Percentiles rank a stretch among this genome's conserved stretches.
Conservation (phyloP, 202 grass and related monocot genomes). For the Carex sylvatica region DNA sequence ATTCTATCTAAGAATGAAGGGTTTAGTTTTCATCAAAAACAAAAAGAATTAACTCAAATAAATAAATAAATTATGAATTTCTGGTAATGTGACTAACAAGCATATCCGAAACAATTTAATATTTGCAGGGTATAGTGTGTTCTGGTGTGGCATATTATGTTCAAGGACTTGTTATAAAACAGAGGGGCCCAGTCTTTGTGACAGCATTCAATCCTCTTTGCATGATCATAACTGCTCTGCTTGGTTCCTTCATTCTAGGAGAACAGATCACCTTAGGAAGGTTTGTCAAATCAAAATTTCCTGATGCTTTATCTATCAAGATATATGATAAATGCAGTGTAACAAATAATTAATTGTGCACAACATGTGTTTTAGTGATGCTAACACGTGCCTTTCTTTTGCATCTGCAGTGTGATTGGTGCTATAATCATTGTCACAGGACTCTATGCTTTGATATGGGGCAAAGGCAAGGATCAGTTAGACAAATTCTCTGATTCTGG, state of each 20-base stretch:
- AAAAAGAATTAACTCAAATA: not conserved
- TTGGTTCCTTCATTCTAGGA: conserved; percentile 76
- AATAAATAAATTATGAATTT: not conserved
- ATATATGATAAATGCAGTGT: not conserved
- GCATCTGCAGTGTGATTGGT: conserved; percentile 50
- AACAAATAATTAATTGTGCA: not conserved
- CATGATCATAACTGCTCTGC: conserved; percentile 80
- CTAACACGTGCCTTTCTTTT: too few species aligned
- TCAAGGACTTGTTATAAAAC: conserved; percentile 68
- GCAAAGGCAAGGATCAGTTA: conserved; percentile 60
- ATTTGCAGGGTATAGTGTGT: conserved; percentile 70
- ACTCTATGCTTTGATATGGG: conserved; percentile 82
- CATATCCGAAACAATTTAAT: not conserved
- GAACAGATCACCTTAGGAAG: conserved; percentile 81
- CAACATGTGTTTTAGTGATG: not conserved
- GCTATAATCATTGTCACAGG: conserved; percentile 73
- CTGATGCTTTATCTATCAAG: not conserved
- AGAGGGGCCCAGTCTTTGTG: conserved; percentile 86
- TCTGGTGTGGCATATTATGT: conserved; percentile 87
- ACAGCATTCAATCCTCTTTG: conserved; percentile 94
- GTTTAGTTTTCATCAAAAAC: not conserved
- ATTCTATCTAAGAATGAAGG: not conserved
- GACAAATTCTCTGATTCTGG: conserved; percentile 28
- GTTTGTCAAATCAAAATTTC: conserved; percentile 24
- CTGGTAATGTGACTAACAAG: not conserved